Evolutionary conservation across 106 monocot species (phyloP).

Genomic region (Iris macrosiphon): DNA sequence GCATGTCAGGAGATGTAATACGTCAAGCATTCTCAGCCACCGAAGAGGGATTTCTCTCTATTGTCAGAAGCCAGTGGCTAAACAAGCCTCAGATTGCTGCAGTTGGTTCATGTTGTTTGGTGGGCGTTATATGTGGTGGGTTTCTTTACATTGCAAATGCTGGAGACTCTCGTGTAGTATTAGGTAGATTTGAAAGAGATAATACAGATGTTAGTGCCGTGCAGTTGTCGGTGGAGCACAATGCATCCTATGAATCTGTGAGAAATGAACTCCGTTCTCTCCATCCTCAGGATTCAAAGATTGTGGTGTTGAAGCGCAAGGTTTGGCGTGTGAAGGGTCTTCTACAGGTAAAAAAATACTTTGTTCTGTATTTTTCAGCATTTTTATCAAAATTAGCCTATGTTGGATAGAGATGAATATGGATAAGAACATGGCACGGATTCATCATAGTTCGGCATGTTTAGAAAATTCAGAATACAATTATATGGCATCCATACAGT

Average conservation of each 20-base stretch:
- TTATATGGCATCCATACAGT: too few relatives aligned
- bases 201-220: slow-evolving; percentile 34
- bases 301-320: slow-evolving; percentile 50
- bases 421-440: too few relatives aligned
- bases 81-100: slow-evolving; percentile 57
- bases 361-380: too few relatives aligned
- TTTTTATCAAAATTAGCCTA: too few relatives aligned
- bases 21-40: slow-evolving; percentile 53
- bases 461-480: too few relatives aligned
- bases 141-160: slow-evolving; percentile 68
- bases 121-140: slow-evolving; percentile 50
- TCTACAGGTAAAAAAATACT: slow-evolving; percentile 84
- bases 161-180: slow-evolving; percentile 75
- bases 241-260: slow-evolving; percentile 52
- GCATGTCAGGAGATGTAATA: slow-evolving; percentile 40
- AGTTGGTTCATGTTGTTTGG: slow-evolving; percentile 80
- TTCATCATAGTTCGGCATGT: too few relatives aligned
- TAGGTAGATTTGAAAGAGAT: slow-evolving; percentile 17
- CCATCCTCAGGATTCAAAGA: slow-evolving; percentile 65
- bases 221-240: slow-evolving; percentile 64
- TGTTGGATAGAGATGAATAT: too few relatives aligned
- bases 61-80: slow-evolving; percentile 46
- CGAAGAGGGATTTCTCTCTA: slow-evolving; percentile 66
- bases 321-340: slow-evolving; percentile 83
- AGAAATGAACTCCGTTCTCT: slow-evolving; percentile 48